Conservation (phyloP, 352 stramenopile genomes). For the Pythium vanterpoolii region DNA sequence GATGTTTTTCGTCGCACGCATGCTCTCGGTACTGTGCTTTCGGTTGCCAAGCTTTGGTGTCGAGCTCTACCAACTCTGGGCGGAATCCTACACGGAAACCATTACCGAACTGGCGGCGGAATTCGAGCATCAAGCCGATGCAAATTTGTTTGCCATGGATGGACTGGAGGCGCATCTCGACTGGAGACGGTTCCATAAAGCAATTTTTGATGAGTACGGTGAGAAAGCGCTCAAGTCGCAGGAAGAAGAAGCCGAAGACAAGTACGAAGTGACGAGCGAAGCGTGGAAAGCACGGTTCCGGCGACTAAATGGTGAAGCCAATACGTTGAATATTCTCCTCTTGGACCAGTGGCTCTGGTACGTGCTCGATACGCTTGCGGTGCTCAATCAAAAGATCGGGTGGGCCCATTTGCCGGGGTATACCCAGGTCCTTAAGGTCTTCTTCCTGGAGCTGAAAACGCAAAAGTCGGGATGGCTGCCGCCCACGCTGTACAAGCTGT, state of each 20-base stretch:
- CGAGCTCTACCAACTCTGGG: constrained; percentile 86
- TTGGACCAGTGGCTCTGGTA: constrained; percentile 90
- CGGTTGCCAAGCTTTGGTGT: constrained; percentile 84
- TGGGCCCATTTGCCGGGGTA: constrained; percentile 85
- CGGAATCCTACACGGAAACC: constrained; percentile 76
- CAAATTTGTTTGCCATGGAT: constrained; percentile 87
- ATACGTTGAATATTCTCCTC: constrained; percentile 86
- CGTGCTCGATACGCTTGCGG: constrained; percentile 84
- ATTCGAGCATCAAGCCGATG: constrained; percentile 79
- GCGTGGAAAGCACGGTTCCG: constrained; percentile 83
- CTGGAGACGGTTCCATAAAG: constrained; percentile 88
- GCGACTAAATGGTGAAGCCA: constrained; percentile 73
- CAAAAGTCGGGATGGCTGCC: constrained; percentile 86
- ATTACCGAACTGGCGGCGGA: constrained; percentile 75
- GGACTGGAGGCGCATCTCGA: constrained; percentile 84
- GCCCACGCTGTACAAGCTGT: constrained; percentile 86
- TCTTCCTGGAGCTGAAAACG: constrained; percentile 87
- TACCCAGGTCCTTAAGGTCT: constrained; percentile 86
- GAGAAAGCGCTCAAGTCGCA: constrained; percentile 84
- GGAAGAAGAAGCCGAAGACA: constrained; percentile 87
- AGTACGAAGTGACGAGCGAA: constrained; percentile 85
- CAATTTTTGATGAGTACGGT: constrained; percentile 82
- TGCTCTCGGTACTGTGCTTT: constrained; percentile 87
- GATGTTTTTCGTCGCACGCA: constrained; percentile 88
- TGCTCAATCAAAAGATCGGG: constrained; percentile 88